A percentile compares a stretch with the other conserved stretches of the same genome.
Conservation (phyloP, 495 filamentous ascomycete genomes). For the Massariosphaeria phaeospora region DNA sequence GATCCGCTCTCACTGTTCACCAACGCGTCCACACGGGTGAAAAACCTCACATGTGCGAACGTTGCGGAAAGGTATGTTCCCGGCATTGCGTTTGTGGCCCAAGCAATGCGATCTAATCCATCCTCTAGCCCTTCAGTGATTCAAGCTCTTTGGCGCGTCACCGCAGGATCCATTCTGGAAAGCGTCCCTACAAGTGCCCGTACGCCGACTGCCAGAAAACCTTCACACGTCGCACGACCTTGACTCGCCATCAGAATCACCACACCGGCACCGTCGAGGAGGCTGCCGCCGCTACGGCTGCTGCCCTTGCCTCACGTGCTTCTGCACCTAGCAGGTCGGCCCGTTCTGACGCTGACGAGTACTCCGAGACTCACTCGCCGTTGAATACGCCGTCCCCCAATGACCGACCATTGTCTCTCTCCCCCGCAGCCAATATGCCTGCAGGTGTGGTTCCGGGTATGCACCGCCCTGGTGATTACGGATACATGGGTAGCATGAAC, state of each 20-base stretch:
- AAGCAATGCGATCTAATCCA: background rate
- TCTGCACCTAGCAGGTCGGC: constrained; percentile 52
- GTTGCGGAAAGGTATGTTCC: constrained; percentile 80
- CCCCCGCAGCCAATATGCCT: constrained; percentile 71
- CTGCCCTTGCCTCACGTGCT: constrained; percentile 62
- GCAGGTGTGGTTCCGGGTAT: constrained; percentile 58
- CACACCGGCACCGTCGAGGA: constrained; percentile 95
- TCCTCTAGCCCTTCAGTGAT: constrained; percentile 86
- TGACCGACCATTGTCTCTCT: constrained; percentile 70
- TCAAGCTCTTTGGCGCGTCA: constrained; percentile 92
- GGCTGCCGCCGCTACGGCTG: constrained; percentile 81
- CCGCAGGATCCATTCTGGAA: constrained; percentile 91
- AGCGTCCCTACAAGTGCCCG: constrained; percentile 94
- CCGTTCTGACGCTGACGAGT: constrained; percentile 70
- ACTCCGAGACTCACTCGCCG: constrained; percentile 76
- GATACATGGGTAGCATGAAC: constrained; percentile 58
- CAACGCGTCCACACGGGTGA: constrained; percentile 93
- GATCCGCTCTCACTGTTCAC: constrained; percentile 95
- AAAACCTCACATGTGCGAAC: constrained; percentile 96
- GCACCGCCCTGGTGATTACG: constrained; percentile 61
- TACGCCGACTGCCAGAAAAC: constrained; percentile 98
- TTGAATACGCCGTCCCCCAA: constrained; percentile 80
- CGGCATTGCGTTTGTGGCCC: constrained; percentile 1
- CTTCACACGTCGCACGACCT: constrained; percentile 88
- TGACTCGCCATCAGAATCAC: constrained; percentile 93